These are phyloP conservation scores for Leccinum longicurvipes DNA, from an alignment of 768 basidiomycete genomes.

Conservation along the genomic window DNA sequence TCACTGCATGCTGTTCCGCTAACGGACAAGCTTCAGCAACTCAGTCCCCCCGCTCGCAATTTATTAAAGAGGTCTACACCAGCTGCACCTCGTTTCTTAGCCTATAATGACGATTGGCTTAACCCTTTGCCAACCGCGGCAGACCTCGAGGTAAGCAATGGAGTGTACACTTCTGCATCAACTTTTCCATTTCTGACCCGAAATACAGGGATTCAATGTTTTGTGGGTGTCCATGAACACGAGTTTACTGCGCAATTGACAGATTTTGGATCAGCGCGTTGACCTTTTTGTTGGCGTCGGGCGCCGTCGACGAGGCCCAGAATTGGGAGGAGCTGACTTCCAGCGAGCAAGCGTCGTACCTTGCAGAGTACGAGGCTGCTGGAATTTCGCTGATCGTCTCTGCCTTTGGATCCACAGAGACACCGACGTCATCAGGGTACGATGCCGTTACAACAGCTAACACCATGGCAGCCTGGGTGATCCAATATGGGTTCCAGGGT, in stretches of 20 bases:
- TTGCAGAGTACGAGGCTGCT: constrained; percentile 47
- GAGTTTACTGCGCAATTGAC: background rate
- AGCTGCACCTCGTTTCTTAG: constrained; percentile 47
- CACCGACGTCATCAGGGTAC: constrained; percentile 40
- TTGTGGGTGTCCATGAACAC: constrained; percentile 22
- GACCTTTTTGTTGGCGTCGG: constrained; percentile 40
- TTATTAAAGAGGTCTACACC: constrained; percentile 27
- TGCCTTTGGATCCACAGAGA: constrained; percentile 44
- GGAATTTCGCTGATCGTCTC: constrained; percentile 59
- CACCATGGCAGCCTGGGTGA: constrained; percentile 46
- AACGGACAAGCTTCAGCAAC: constrained; percentile 18
- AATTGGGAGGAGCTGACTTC: constrained; percentile 41
- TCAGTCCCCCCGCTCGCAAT: constrained; percentile 21
- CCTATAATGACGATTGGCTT: constrained; percentile 41
- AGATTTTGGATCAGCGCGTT: constrained; percentile 27
- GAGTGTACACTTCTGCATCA: background rate
- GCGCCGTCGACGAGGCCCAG: constrained; percentile 43
- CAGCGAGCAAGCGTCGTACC: constrained; percentile 37
- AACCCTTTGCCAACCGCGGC: constrained; percentile 43
- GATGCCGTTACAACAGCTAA: constrained; percentile 41
- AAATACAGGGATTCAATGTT: constrained; percentile 31
- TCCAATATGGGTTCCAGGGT: constrained; percentile 44
- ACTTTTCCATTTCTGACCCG: background rate
- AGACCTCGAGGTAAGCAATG: constrained; percentile 37
- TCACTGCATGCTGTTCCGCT: constrained; percentile 16